Percentiles rank a stretch among this genome's conserved stretches.
phyloP scores from a whole-genome alignment of 176 grass and related monocot genomes.

The Panicum miliaceum region DNA sequence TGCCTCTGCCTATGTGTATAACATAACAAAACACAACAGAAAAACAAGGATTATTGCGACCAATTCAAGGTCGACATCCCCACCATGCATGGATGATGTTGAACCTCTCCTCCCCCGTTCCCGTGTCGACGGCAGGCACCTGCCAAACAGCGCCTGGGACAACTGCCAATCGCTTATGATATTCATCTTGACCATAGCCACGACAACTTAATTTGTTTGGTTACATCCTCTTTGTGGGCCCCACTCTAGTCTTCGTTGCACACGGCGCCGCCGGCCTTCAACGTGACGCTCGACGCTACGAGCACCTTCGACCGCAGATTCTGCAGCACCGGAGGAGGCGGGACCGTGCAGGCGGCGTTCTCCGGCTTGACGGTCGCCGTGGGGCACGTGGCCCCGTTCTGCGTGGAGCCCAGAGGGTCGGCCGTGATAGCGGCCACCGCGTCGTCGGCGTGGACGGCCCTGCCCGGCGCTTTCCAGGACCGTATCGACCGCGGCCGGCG shows the following conservation, averaged over 20 bases:
- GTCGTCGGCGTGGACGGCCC: conserved; percentile 4
- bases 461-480: not conserved
- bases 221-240: no score
- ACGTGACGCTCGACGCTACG: not conserved
- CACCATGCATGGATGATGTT: not conserved
- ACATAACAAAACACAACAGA: no score
- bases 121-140: not conserved
- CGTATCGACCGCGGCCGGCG: not conserved
- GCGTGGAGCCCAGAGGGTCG: not conserved
- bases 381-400: not conserved
- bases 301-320: not conserved
- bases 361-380: not conserved
- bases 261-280: not conserved
- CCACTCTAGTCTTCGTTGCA: no score
- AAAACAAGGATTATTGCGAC: no score
- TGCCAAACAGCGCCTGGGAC: no score
- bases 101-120: not conserved
- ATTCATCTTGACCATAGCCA: not conserved
- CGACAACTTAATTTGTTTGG: no score
- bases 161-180: no score
- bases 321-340: not conserved
- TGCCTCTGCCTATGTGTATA: no score
- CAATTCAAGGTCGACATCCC: no score
- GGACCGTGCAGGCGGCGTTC: not conserved
- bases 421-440: not conserved